Conservation (phyloP, 73 alveolate species). For the Stentor roeselii region DNA sequence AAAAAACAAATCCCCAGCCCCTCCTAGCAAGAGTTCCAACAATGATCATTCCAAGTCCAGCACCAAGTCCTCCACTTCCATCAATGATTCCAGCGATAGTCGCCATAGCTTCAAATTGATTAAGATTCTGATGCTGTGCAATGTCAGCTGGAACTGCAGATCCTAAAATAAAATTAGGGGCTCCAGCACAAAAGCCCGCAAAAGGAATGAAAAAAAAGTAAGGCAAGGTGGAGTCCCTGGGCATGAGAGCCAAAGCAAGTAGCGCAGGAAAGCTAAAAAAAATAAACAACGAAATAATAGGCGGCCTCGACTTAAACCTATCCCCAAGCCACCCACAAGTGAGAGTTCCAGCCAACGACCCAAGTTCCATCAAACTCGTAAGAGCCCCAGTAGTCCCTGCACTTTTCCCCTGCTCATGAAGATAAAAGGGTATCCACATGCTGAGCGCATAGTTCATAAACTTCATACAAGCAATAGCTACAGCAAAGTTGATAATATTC, state of each 20-base stretch:
- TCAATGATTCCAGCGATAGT: conserved; percentile 4
- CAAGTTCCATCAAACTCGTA: not conserved
- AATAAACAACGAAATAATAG: no score
- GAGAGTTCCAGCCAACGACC: not conserved
- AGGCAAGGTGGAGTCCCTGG: not conserved
- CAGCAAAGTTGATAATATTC: no score
- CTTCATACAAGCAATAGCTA: not conserved
- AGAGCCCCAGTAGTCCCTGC: not conserved
- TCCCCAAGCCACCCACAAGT: not conserved
- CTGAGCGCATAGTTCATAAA: not conserved
- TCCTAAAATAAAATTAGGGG: not conserved
- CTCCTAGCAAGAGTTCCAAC: not conserved
- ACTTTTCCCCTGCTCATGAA: not conserved
- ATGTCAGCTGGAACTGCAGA: conserved; percentile 20
- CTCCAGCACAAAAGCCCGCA: not conserved
- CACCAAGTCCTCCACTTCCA: conserved; percentile 22
- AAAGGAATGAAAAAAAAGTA: not conserved
- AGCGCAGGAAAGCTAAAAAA: not conserved
- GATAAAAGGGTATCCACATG: not conserved
- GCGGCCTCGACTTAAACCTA: no score
- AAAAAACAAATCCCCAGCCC: not conserved
- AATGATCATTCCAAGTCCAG: not conserved
- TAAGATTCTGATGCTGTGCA: not conserved
- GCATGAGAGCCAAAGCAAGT: not conserved
- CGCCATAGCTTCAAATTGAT: conserved; percentile 9